These are phyloP conservation scores for Hamamelis virginiana DNA, from an alignment of 164 flowering plant species.

Conservation along the genomic window DNA sequence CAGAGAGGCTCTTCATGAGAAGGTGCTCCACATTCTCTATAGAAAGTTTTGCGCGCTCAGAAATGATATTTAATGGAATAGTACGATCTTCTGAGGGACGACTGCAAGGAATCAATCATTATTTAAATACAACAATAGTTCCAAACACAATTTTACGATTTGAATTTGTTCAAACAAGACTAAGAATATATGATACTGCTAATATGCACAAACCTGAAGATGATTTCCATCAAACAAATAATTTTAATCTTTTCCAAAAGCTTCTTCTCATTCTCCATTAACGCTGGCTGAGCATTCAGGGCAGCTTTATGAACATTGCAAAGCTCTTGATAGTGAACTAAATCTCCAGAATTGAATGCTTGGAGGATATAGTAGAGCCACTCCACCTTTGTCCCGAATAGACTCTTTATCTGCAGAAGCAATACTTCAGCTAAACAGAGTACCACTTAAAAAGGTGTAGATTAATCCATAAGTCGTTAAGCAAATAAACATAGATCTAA, in stretches of 20 bases:
- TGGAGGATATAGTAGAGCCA: constrained; percentile 91
- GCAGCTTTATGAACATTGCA: constrained; percentile 82
- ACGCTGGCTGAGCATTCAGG: constrained; percentile 82
- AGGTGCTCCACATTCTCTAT: constrained; percentile 91
- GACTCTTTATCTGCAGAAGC: constrained; percentile 66
- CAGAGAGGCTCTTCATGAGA: constrained; percentile 95
- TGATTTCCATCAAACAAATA: constrained; percentile 96
- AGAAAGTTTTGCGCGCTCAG: constrained; percentile 83
- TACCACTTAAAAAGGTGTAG: too few species aligned
- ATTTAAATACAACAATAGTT: background rate
- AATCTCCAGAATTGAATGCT: constrained; percentile 86
- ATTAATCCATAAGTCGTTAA: too few species aligned
- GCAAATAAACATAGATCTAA: background rate
- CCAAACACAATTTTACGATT: too few species aligned
- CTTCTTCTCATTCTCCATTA: constrained; percentile 82
- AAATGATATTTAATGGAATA: constrained; percentile 72
- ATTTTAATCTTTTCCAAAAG: constrained; percentile 87
- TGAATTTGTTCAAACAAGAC: too few species aligned
- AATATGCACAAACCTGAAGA: constrained; percentile 62
- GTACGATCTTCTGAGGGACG: constrained; percentile 93
- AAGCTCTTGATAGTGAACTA: constrained; percentile 83
- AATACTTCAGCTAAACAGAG: background rate
- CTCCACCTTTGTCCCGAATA: constrained; percentile 77
- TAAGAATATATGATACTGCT: too few species aligned
- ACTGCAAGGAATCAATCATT: constrained; percentile 39